Base-by-base conservation (phyloP, 805 yeast species). In the Candida chauliodis region DNA sequence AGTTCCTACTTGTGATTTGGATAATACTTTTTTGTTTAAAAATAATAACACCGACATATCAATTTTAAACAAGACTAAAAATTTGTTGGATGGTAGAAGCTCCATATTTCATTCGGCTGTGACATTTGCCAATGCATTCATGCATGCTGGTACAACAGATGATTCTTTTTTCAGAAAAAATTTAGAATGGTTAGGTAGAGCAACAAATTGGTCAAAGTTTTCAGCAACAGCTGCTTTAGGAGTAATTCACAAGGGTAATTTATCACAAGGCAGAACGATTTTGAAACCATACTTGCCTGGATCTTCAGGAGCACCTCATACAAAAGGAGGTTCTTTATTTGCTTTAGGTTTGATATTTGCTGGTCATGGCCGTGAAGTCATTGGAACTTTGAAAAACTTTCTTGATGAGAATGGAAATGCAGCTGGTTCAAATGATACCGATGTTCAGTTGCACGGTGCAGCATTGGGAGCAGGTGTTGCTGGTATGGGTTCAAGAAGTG, bases 171-270 rank as follows among this genome's bases (percentile, higher is more conserved):
- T 91, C 64, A 76, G 96, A 58, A 76, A 83, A 30, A 93, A 93
- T 56, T 71, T 89, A 53, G 96, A 91, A 53, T 93, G 98, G 97
- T 72, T 93, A 49, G 95, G 95, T 30, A 87, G 89, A 63, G 97
- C 99, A n/a, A 82, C 91, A 33, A 89, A 91, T 62, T 93, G 99
- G 99, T 89, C 97, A 5, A 93, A 91, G 58, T 93, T 93, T 60
- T 81, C 96, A 0, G 97, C 98, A 2, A 91, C 98, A 10, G 98
- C 98, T 7, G 97, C 98, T 10, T 69, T 93, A 44, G 99, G 99
- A 57, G 98, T 91, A 21, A 90, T 93, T 49, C 98, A 93, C 59
- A 85, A 84, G 55, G 98, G 99, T 38, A 91, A 91, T 60, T 72
- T 93, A 41, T 77, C 95, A 0, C 95, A 89, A 57, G 99, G 98